Base-by-base conservation (phyloP, 1,139 yeast species). In the Magnusiomyces fungicola region DNA sequence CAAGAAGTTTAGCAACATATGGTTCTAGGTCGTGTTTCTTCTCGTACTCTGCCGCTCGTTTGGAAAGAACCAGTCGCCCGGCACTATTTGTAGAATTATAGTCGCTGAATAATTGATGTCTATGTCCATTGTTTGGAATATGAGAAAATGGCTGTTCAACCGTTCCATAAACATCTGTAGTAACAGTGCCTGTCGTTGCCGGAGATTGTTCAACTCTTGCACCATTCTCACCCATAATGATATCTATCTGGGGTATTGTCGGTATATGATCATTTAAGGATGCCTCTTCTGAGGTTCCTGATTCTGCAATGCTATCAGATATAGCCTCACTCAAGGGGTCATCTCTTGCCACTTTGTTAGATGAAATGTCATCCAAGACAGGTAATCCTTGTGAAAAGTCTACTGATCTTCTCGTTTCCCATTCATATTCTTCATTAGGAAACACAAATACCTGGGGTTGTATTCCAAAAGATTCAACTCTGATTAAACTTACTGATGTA, bases 1-100 rank as follows among this genome's bases (percentile, higher is more conserved):
- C 70, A 50, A 89, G 69, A 59, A 77, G 81, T 46, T 74, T 74
- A 51, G 78, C 63, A 34, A 89, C 78, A 53, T 76, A 80, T 1
- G 83, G 82, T 57, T 84, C 83, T 39, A 70, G 66, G 0, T 96
- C 96, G 1, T 30, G 45, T 3, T 7, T 16, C 12, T 18, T 39
- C 10, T 25, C 29, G 16, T n/a, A 22, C 27, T 39, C 32, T 9
- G 36, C 9, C n/a, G n/a, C n/a, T n/a, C n/a, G n/a, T n/a, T n/a
- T n/a, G n/a, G n/a, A n/a, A n/a, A n/a, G n/a, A n/a, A n/a, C n/a
- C n/a, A n/a, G n/a, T n/a, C n/a, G n/a, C n/a, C n/a, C n/a, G n/a
- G n/a, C n/a, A n/a, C n/a, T n/a, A n/a, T n/a, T n/a, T n/a, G n/a
- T n/a, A n/a, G n/a, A n/a, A n/a, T n/a, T n/a, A n/a, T n/a, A n/a